phyloP scores from a whole-genome alignment of 306 rosid species.

The Potentilla sterilis region DNA sequence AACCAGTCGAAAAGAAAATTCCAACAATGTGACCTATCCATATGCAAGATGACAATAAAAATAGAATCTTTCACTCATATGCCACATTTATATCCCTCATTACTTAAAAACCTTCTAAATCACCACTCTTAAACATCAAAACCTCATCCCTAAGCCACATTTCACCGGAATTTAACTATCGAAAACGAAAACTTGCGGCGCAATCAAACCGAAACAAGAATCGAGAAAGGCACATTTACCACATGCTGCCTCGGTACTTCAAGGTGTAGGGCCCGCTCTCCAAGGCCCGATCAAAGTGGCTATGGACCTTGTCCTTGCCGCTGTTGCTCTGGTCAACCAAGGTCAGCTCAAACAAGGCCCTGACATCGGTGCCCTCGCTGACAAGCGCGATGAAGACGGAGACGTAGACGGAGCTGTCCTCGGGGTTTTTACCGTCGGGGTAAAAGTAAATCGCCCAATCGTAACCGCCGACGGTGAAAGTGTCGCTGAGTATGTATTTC shows the following conservation, averaged over 20 bases:
- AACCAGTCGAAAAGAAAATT: not conserved
- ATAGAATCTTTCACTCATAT: not conserved
- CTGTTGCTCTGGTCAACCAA: constrained; percentile 70
- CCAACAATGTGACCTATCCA: not conserved
- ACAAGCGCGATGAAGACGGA: constrained; percentile 88
- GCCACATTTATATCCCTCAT: not conserved
- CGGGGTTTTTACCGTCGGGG: constrained; percentile 89
- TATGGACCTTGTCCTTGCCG: constrained; percentile 80
- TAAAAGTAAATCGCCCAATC: constrained; percentile 95
- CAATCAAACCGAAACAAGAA: not conserved
- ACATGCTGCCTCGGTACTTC: constrained; percentile 95
- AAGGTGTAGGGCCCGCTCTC: constrained; percentile 90
- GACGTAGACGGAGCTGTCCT: constrained; percentile 71
- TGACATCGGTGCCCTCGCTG: constrained; percentile 80
- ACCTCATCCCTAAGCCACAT: constrained; percentile 21
- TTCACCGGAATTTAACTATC: not conserved
- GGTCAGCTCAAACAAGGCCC: constrained; percentile 79
- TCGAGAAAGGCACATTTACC: constrained; percentile 37
- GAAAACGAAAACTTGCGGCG: not conserved
- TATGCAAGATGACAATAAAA: not conserved
- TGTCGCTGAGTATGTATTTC: constrained; percentile 73
- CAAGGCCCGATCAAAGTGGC: constrained; percentile 87
- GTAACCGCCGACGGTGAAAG: constrained; percentile 80
- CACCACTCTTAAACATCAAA: not conserved
- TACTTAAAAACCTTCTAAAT: not conserved